These are phyloP conservation scores for Rubroboletus pulcherrimus DNA, from an alignment of 768 basidiomycete genomes.

Conservation along the genomic window DNA sequence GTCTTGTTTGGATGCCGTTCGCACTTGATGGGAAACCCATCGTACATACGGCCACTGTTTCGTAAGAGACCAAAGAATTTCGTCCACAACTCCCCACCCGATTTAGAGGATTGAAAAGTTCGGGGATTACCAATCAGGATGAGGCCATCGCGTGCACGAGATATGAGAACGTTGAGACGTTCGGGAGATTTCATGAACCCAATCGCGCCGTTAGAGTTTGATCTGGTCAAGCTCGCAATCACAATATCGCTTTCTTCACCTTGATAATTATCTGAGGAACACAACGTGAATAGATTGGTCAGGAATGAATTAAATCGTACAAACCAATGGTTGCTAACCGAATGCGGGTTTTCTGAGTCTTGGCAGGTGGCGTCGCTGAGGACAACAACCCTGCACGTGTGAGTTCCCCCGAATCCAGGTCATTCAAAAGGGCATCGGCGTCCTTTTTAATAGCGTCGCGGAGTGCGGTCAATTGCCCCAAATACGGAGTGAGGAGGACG, in stretches of 20 bases:
- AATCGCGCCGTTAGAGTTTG: conserved; percentile 52
- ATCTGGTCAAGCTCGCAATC: conserved; percentile 56
- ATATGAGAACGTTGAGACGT: conserved; percentile 67
- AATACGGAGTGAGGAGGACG: conserved; percentile 66
- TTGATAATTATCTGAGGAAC: conserved; percentile 62
- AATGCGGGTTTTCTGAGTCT: conserved; percentile 42
- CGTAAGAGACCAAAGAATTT: conserved; percentile 45
- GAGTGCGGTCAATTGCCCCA: conserved; percentile 59
- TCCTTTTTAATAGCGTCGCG: conserved; percentile 40
- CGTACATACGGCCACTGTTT: conserved; percentile 44
- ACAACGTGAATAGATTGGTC: neutral
- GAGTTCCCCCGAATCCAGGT: conserved; percentile 58
- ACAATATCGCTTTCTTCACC: conserved; percentile 74
- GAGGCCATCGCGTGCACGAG: conserved; percentile 60
- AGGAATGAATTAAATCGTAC: conserved; percentile 2
- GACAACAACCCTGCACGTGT: conserved; percentile 52
- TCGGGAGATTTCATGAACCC: conserved; percentile 73
- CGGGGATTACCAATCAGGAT: conserved; percentile 63
- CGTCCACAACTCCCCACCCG: conserved; percentile 51
- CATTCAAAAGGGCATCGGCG: conserved; percentile 59
- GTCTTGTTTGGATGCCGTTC: conserved; percentile 47
- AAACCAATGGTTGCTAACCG: conserved; percentile 65
- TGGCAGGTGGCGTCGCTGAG: conserved; percentile 29
- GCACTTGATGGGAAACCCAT: conserved; percentile 59
- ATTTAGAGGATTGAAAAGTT: conserved; percentile 52